Conservation (phyloP, 2,329 filamentous ascomycete genomes). For the Sporothrix euskadiensis region DNA sequence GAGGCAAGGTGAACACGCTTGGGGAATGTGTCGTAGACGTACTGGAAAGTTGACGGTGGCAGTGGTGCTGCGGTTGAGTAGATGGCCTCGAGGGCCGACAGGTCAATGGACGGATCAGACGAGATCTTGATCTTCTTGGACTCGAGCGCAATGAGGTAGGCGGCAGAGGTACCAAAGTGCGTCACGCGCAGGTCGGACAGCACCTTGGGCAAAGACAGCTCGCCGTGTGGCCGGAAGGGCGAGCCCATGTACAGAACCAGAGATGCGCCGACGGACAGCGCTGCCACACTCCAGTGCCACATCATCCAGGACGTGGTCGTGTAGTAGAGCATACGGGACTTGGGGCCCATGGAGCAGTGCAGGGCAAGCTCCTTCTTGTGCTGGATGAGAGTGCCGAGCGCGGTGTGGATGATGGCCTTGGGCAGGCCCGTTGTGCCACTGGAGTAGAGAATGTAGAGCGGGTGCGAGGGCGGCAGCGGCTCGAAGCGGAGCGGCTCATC, state of each 20-base stretch:
- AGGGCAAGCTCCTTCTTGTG: conserved; percentile 96
- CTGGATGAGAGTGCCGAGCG: conserved; percentile 85
- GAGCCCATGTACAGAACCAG: conserved; percentile 90
- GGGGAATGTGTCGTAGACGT: conserved; percentile 84
- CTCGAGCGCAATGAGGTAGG: conserved; percentile 89
- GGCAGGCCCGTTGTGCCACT: conserved; percentile 85
- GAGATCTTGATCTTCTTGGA: conserved; percentile 68
- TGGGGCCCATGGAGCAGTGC: conserved; percentile 75
- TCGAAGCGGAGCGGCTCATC: conserved; percentile 62
- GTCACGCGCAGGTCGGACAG: conserved; percentile 81
- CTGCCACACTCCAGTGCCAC: conserved; percentile 96
- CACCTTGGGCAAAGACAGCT: conserved; percentile 78
- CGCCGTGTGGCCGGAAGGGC: conserved; percentile 76
- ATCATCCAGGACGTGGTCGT: conserved; percentile 95
- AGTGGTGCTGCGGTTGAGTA: conserved; percentile 93
- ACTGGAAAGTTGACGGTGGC: conserved; percentile 88
- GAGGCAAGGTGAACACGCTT: conserved; percentile 79
- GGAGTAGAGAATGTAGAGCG: conserved; percentile 91
- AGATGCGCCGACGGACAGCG: conserved; percentile 77
- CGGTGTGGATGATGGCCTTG: conserved; percentile 93
- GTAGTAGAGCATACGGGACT: conserved; percentile 84
- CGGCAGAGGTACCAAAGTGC: conserved; percentile 92
- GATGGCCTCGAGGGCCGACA: conserved; percentile 73
- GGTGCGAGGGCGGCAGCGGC: conserved; percentile 80
- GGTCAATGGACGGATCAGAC: conserved; percentile 54